These are phyloP conservation scores for Xylaria multiplex DNA, from an alignment of 2,329 filamentous ascomycete genomes.

Conservation along the genomic window DNA sequence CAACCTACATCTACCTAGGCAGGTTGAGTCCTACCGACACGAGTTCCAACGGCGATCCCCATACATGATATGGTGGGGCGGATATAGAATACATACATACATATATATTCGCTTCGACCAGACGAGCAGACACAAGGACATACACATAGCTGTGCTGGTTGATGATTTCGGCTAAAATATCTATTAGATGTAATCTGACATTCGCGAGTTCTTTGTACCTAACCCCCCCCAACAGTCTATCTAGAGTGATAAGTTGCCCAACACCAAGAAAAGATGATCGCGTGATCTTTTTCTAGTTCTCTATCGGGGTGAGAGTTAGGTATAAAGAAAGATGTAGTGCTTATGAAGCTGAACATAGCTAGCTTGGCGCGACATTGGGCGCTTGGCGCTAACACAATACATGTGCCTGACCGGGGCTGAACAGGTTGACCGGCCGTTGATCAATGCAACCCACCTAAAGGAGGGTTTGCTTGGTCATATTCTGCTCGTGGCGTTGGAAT, in stretches of 20 bases:
- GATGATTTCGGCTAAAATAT: too few species aligned
- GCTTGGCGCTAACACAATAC: constrained; percentile 31
- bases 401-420: constrained; percentile 36
- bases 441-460: constrained; percentile 32
- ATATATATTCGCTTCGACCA: not conserved
- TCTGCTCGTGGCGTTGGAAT: constrained; percentile 2
- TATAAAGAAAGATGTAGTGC: constrained; percentile 21
- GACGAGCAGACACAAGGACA: not conserved
- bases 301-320: constrained; percentile 12
- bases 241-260: not conserved
- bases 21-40: not conserved
- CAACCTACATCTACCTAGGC: too few species aligned
- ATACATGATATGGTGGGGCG: not conserved
- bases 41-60: constrained; percentile 24
- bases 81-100: constrained; percentile 1
- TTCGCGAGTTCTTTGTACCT: not conserved
- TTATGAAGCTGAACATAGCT: constrained; percentile 34
- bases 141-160: too few species aligned
- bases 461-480: not conserved
- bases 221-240: constrained; percentile 5
- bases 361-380: constrained; percentile 27
- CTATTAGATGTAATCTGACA: not conserved
- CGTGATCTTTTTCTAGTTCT: constrained; percentile 29
- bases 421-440: constrained; percentile 33
- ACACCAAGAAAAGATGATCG: constrained; percentile 28